Percentiles rank a stretch among this genome's conserved stretches.
Conservation (phyloP, 805 yeast genomes). For the Candida chilensis region DNA sequence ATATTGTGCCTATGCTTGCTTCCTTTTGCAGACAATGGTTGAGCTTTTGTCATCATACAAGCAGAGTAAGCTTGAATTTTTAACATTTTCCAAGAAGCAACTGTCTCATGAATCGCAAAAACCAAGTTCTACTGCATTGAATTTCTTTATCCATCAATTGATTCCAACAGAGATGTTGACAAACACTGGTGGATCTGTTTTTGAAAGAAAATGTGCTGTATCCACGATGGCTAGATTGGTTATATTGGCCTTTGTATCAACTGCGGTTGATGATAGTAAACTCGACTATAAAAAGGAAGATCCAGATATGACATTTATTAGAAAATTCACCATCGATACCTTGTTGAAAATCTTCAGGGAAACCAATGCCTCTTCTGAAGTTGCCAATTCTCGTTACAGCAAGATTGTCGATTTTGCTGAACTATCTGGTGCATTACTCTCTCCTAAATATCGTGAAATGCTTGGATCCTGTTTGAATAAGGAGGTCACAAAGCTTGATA, state of each 20-base stretch:
- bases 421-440: constrained; percentile 33
- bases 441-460: constrained; percentile 28
- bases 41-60: constrained; percentile 76
- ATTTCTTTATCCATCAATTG: constrained; percentile 69
- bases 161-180: constrained; percentile 43
- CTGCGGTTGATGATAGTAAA: constrained; percentile 34
- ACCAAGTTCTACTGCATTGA: constrained; percentile 71
- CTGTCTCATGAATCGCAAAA: constrained; percentile 29
- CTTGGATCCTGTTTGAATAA: constrained; percentile 36
- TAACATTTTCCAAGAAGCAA: constrained; percentile 62
- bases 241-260: constrained; percentile 54
- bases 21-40: constrained; percentile 54
- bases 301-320: constrained; percentile 60
- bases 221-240: constrained; percentile 55
- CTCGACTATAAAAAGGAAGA: constrained; percentile 45
- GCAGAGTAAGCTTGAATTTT: constrained; percentile 71
- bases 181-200: constrained; percentile 24
- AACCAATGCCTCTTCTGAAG: constrained; percentile 20
- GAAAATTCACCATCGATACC: constrained; percentile 67
- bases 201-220: constrained; percentile 44
- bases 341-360: constrained; percentile 56
- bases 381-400: constrained; percentile 38
- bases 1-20: constrained; percentile 57
- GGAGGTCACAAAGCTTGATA: constrained; percentile 45
- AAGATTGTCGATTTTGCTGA: constrained; percentile 46